Percentiles rank a stretch among this genome's conserved stretches.
Evolutionary conservation across 1,284 basidiomycete species (phyloP).

Genomic region (Boletus sp.): DNA sequence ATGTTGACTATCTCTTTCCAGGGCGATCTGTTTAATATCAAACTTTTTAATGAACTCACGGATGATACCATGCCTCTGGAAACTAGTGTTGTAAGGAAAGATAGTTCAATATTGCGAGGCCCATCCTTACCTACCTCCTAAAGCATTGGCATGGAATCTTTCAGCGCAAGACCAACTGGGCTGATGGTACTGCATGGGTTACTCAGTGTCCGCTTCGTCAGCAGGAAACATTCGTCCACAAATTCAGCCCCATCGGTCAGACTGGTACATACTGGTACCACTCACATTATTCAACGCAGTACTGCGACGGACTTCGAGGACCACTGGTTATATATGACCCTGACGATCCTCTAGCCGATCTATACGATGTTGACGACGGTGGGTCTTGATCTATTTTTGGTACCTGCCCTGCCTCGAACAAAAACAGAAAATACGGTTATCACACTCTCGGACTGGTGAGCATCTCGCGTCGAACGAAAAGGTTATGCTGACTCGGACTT

Average conservation of each 20-base stretch:
- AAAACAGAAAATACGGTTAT: constrained; percentile 36
- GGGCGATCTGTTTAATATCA: constrained; percentile 25
- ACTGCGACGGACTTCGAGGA: constrained; percentile 53
- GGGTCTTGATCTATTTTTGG: not conserved
- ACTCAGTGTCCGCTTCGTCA: constrained; percentile 41
- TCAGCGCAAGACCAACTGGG: constrained; percentile 37
- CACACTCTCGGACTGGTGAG: constrained; percentile 39
- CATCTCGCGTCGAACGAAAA: not conserved
- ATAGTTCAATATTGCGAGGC: too few species aligned
- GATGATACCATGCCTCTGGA: constrained; percentile 37
- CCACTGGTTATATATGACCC: constrained; percentile 32
- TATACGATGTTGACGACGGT: constrained; percentile 48
- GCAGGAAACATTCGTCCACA: constrained; percentile 27
- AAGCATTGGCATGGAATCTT: constrained; percentile 42
- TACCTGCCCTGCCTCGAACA: not conserved
- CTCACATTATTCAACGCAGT: constrained; percentile 38
- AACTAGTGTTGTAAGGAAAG: constrained; percentile 39
- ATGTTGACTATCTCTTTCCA: constrained; percentile 4
- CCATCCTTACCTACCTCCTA: not conserved
- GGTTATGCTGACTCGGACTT: not conserved
- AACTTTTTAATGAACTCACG: constrained; percentile 37
- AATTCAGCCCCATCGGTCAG: constrained; percentile 26
- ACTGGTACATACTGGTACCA: constrained; percentile 43
- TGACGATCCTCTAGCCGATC: constrained; percentile 34
- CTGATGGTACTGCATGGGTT: constrained; percentile 38